A percentile compares a stretch with the other conserved stretches of the same genome.
Conservation (phyloP, 1,284 basidiomycete species). For the Cystobasidium pallidum region DNA sequence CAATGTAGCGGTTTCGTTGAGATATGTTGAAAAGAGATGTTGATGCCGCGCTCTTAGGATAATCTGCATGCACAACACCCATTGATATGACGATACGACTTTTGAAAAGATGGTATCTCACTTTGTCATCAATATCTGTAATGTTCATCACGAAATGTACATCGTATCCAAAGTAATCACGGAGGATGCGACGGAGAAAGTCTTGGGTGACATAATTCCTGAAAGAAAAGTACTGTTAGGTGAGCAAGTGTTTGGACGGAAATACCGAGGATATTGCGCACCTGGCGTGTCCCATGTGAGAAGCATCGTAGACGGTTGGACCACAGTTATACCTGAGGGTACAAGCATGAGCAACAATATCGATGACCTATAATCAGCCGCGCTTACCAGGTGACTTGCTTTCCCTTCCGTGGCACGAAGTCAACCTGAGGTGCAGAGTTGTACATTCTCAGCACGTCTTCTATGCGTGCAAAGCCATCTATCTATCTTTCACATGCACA, state of each 20-base stretch:
- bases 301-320: constrained; percentile 98
- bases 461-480: neutral
- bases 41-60: constrained; percentile 85
- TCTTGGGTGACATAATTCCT: constrained; percentile 99
- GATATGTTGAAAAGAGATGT: constrained; percentile 68
- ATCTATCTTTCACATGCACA: constrained; percentile 56
- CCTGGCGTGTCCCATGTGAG: constrained; percentile 99
- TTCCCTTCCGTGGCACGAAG: constrained; percentile 77
- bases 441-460: too few relatives aligned
- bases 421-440: constrained; percentile 72
- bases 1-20: constrained; percentile 54
- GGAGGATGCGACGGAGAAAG: constrained; percentile 85
- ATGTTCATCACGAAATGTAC: constrained; percentile 99
- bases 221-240: constrained; percentile 33
- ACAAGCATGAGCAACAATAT: neutral
- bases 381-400: constrained; percentile 95
- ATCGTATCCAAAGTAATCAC: constrained; percentile 96
- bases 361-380: constrained; percentile 62
- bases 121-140: constrained; percentile 99
- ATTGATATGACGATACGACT: neutral
- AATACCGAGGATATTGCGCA: constrained; percentile 54
- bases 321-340: constrained; percentile 61
- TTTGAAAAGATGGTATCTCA: constrained; percentile 55
- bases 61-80: constrained; percentile 64
- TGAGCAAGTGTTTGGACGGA: neutral